Conservation (phyloP, 2,329 filamentous ascomycete genomes). For the Tolypocladium amazonense region DNA sequence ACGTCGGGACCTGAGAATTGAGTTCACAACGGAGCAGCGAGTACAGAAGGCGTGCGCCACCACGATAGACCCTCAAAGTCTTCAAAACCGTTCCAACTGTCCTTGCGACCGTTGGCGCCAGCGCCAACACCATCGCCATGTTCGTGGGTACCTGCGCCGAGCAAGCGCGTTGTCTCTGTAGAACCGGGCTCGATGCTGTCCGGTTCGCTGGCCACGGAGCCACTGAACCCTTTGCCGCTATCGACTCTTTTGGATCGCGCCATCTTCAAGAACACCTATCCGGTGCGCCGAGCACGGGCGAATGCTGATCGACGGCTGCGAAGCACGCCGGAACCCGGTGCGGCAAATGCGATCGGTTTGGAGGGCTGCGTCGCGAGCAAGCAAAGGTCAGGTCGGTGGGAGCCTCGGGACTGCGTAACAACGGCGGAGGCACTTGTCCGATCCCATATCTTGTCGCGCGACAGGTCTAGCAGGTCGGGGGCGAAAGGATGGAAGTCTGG, state of each 20-base stretch:
- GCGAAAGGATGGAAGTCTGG: background rate
- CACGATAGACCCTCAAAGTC: conserved; percentile 53
- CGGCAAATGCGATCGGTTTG: background rate
- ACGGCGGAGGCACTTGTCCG: background rate
- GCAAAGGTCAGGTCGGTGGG: background rate
- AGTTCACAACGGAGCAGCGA: conserved; percentile 10
- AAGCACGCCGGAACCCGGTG: background rate
- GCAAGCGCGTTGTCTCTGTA: conserved; percentile 3
- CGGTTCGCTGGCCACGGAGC: background rate
- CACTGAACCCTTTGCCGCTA: background rate
- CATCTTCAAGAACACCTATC: background rate
- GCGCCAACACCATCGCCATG: background rate
- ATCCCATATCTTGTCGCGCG: background rate
- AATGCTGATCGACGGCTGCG: background rate
- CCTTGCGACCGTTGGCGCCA: conserved; percentile 7
- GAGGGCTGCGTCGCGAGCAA: background rate
- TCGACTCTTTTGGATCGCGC: background rate
- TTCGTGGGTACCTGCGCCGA: background rate
- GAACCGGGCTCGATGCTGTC: background rate
- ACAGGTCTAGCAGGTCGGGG: background rate
- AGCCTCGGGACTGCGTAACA: background rate
- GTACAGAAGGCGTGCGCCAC: conserved; percentile 53
- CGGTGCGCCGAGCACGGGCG: background rate
- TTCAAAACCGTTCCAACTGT: conserved; percentile 35
- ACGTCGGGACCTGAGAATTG: background rate